A percentile compares a stretch with the other conserved stretches of the same genome.
Conservation (phyloP, 495 filamentous ascomycete species). For the Aspergillus heteromorphus region DNA sequence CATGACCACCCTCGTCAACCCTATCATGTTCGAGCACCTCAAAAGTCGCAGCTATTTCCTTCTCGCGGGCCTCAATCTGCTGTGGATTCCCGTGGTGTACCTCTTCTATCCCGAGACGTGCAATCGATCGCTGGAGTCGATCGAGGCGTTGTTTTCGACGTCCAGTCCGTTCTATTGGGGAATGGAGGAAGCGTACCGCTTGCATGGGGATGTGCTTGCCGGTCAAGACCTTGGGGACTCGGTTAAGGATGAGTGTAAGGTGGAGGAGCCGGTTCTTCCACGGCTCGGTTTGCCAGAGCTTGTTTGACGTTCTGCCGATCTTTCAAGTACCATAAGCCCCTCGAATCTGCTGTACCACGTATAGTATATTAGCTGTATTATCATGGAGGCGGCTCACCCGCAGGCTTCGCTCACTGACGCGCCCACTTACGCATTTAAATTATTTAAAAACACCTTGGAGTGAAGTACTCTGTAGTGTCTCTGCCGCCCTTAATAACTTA, state of each 20-base stretch:
- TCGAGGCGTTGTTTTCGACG: constrained; percentile 48
- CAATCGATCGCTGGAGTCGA: constrained; percentile 54
- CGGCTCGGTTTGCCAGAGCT: too few relatives aligned
- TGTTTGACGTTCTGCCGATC: too few relatives aligned
- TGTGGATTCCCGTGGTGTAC: constrained; percentile 49
- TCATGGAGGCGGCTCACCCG: too few relatives aligned
- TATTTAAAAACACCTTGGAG: too few relatives aligned
- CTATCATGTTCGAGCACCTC: constrained; percentile 43
- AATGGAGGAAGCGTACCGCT: constrained; percentile 33
- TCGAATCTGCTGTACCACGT: too few relatives aligned
- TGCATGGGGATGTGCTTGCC: constrained; percentile 30
- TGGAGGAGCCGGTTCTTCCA: background rate
- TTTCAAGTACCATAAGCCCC: background rate
- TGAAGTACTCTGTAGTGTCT: too few relatives aligned
- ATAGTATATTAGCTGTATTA: too few relatives aligned
- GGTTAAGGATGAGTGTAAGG: background rate
- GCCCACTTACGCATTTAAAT: too few relatives aligned
- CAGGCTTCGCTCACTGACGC: too few relatives aligned
- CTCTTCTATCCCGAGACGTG: constrained; percentile 57
- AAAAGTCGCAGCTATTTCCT: constrained; percentile 48
- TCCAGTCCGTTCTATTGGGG: constrained; percentile 33
- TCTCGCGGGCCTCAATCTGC: constrained; percentile 48
- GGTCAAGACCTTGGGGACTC: background rate
- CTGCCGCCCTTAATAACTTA: too few relatives aligned
- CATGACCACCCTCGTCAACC: constrained; percentile 49